phyloP scores from a whole-genome alignment of 2,329 filamentous ascomycete genomes.

The Xylaria sp. region DNA sequence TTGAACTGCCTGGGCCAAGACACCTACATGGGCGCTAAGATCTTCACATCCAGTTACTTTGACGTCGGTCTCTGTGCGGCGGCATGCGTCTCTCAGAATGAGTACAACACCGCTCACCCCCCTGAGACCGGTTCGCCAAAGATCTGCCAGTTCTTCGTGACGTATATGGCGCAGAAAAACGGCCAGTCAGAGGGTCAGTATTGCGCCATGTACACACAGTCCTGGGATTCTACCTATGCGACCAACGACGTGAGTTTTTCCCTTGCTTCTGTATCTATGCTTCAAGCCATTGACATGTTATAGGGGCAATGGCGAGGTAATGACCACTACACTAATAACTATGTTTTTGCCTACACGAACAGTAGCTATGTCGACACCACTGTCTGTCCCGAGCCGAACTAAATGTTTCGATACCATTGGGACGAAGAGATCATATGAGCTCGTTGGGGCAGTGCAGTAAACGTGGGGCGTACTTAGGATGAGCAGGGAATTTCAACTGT shows the following conservation, averaged over 20 bases:
- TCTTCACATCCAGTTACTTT: conserved; percentile 45
- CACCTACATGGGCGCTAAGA: conserved; percentile 47
- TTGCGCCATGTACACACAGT: conserved; percentile 52
- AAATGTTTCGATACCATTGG: neutral
- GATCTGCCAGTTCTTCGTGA: conserved; percentile 51
- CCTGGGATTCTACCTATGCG: conserved; percentile 44
- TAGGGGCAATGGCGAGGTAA: conserved; percentile 40
- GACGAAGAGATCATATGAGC: neutral
- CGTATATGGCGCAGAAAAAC: conserved; percentile 53
- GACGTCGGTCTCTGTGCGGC: conserved; percentile 46
- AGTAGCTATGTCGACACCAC: conserved; percentile 6
- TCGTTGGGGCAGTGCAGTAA: neutral
- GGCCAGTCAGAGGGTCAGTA: conserved; percentile 50
- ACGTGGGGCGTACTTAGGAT: neutral
- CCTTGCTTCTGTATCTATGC: neutral
- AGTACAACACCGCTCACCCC: conserved; percentile 43
- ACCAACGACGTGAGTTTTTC: conserved; percentile 42
- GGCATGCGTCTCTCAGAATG: conserved; percentile 45
- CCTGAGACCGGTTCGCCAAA: conserved; percentile 37
- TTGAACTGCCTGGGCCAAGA: conserved; percentile 40
- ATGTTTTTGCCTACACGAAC: conserved; percentile 35
- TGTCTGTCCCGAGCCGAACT: conserved; percentile 14
- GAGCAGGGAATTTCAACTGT: neutral
- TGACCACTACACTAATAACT: conserved; percentile 38
- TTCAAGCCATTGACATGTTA: conserved; percentile 20